Evolutionary conservation across 306 rosid species (phyloP).

Genomic region (Dalbergia cultrata): DNA sequence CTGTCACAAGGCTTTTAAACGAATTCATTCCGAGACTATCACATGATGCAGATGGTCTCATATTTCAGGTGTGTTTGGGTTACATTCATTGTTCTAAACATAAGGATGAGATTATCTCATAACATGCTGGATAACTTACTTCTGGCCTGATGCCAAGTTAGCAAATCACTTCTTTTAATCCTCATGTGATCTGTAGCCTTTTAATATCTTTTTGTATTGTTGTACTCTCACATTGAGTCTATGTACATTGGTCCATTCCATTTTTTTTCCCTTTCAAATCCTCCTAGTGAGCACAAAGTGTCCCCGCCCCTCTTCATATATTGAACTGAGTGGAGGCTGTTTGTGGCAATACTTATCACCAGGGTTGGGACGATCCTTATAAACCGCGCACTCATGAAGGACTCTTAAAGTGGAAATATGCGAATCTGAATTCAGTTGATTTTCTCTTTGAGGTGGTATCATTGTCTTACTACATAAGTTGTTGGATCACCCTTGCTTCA

Average conservation of each 20-base stretch:
- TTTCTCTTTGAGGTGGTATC: conserved; percentile 89
- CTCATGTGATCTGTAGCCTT: neutral
- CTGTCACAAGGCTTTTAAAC: conserved; percentile 86
- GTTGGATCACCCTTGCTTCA: conserved; percentile 37
- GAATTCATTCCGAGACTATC: conserved; percentile 95
- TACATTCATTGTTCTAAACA: conserved; percentile 28
- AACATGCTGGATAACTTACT: neutral
- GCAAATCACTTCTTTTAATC: neutral
- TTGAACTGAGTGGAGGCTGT: conserved; percentile 2
- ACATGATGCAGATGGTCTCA: conserved; percentile 98
- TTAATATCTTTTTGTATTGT: conserved; percentile 33
- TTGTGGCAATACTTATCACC: conserved; percentile 42
- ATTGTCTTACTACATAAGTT: conserved; percentile 37
- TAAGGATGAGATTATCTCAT: conserved; percentile 21
- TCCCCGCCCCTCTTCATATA: neutral
- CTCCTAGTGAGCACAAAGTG: neutral
- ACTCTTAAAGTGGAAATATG: conserved; percentile 95
- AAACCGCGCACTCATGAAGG: conserved; percentile 98
- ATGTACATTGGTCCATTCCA: conserved; percentile 34
- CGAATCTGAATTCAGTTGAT: conserved; percentile 93
- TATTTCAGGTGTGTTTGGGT: conserved; percentile 84
- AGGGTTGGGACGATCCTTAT: conserved; percentile 99
- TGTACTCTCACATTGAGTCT: conserved; percentile 8
- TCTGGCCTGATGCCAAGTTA: conserved; percentile 18
- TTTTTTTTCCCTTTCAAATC: conserved; percentile 36